Conservation (phyloP, 1,284 basidiomycete species). For the Pterula multifida region DNA sequence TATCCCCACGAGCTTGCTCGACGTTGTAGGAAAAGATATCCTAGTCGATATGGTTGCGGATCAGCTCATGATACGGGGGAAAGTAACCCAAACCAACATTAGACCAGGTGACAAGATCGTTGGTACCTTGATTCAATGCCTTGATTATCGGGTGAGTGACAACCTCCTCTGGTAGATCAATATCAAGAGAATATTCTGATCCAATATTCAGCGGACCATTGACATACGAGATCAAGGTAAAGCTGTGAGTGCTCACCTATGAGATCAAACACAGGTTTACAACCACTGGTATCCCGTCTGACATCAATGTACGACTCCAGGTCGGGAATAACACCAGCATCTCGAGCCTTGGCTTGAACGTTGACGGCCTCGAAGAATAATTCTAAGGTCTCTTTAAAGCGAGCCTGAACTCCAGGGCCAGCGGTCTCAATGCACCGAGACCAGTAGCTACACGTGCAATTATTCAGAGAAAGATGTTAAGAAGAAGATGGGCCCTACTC, state of each 20-base stretch:
- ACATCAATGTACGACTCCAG: slow-evolving; percentile 47
- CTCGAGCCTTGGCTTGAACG: slow-evolving; percentile 39
- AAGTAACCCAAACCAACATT: slow-evolving; percentile 35
- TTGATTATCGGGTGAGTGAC: slow-evolving; percentile 37
- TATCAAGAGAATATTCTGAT: slow-evolving; percentile 26
- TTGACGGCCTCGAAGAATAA: slow-evolving; percentile 44
- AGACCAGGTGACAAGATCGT: slow-evolving; percentile 49
- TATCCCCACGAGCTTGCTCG: slow-evolving; percentile 44
- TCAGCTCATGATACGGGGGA: neutral
- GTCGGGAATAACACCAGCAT: slow-evolving; percentile 32
- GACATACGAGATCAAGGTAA: slow-evolving; percentile 1
- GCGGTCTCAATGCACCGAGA: slow-evolving; percentile 33
- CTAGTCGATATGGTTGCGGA: slow-evolving; percentile 19
- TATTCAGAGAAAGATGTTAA: slow-evolving; percentile 8
- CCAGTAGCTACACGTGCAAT: slow-evolving; percentile 32
- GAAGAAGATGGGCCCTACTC: slow-evolving; percentile 14
- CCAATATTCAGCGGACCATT: slow-evolving; percentile 5
- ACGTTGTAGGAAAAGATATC: slow-evolving; percentile 54
- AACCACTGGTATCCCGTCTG: slow-evolving; percentile 43
- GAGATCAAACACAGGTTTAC: slow-evolving; percentile 48
- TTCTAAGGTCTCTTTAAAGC: slow-evolving; percentile 43
- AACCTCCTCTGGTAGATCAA: slow-evolving; percentile 45
- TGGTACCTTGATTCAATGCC: slow-evolving; percentile 38
- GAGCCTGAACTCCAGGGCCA: slow-evolving; percentile 35
- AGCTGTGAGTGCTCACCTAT: slow-evolving; percentile 32